Evolutionary conservation across 257 asterid species (phyloP).

Genomic region (Haberlea rhodopensis): DNA sequence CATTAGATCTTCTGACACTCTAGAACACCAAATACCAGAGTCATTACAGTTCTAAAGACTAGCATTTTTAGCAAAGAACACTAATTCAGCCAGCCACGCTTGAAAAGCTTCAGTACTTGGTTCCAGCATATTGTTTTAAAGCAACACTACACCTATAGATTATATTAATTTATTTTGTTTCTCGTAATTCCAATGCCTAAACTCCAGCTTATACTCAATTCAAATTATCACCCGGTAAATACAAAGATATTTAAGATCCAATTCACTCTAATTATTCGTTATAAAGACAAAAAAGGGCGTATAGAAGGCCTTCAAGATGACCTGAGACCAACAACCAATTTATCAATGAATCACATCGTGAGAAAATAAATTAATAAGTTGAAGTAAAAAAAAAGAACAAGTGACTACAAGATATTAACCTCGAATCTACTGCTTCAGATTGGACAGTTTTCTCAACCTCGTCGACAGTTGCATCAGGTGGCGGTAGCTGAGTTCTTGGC

Average conservation of each 20-base stretch:
- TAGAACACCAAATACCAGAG: neutral
- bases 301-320: neutral
- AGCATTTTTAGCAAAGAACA: neutral
- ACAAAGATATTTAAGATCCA: neutral
- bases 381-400: neutral
- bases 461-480: slow-evolving; percentile 48
- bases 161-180: neutral
- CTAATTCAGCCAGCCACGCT: neutral
- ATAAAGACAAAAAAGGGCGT: neutral
- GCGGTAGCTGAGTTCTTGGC: slow-evolving; percentile 50
- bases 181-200: slow-evolving; percentile 4
- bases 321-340: neutral
- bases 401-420: slow-evolving; percentile 35
- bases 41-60: neutral
- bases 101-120: neutral
- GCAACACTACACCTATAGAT: too few relatives aligned
- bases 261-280: neutral
- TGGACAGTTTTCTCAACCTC: slow-evolving; percentile 92
- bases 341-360: neutral
- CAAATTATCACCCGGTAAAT: neutral
- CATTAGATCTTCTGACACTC: neutral
- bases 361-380: too few relatives aligned
- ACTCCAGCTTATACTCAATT: slow-evolving; percentile 1
- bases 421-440: slow-evolving; percentile 74
- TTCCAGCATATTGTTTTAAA: too few relatives aligned